Percentiles rank a stretch among this genome's conserved stretches.
phyloP scores from a whole-genome alignment of 2,329 filamentous ascomycete genomes.

The Blumeria hordei region DNA sequence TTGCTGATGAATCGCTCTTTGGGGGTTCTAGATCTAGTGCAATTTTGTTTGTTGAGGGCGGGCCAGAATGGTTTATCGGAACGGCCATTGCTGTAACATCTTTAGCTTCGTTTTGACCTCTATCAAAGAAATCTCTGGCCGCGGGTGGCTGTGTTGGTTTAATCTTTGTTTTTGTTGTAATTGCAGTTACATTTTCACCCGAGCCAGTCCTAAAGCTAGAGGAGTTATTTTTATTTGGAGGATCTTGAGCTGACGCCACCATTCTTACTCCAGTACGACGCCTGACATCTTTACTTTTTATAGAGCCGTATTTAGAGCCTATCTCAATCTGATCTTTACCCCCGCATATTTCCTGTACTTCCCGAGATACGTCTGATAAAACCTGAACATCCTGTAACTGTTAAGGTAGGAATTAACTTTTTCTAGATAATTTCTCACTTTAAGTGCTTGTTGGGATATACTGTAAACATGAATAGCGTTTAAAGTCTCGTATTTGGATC shows the following conservation, averaged over 20 bases:
- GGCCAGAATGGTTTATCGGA: too few species aligned
- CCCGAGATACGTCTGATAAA: constrained; percentile 43
- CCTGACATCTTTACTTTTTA: constrained; percentile 45
- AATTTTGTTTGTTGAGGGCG: constrained; percentile 8
- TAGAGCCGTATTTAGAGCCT: constrained; percentile 44
- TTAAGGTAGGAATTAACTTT: not conserved
- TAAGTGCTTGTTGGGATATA: constrained; percentile 43
- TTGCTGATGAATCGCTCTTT: constrained; percentile 36
- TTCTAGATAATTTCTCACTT: constrained; percentile 20
- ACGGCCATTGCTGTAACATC: too few species aligned
- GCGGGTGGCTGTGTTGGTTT: constrained; percentile 10
- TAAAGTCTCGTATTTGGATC: constrained; percentile 46
- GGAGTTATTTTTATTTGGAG: constrained; percentile 7
- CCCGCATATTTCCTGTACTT: constrained; percentile 29
- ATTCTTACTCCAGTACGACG: constrained; percentile 17
- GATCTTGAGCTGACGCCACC: constrained; percentile 16
- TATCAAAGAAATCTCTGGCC: constrained; percentile 13
- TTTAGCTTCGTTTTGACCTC: too few species aligned
- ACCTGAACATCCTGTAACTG: constrained; percentile 32
- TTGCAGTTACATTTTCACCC: constrained; percentile 2
- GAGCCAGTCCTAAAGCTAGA: constrained; percentile 4
- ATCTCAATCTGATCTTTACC: constrained; percentile 33
- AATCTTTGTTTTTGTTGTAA: constrained; percentile 5
- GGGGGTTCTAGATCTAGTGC: constrained; percentile 14
- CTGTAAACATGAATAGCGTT: constrained; percentile 74